A percentile compares a stretch with the other conserved stretches of the same genome.
phyloP scores from a whole-genome alignment of 192 early-diverging fungal genomes.

The Backusella sp. region DNA sequence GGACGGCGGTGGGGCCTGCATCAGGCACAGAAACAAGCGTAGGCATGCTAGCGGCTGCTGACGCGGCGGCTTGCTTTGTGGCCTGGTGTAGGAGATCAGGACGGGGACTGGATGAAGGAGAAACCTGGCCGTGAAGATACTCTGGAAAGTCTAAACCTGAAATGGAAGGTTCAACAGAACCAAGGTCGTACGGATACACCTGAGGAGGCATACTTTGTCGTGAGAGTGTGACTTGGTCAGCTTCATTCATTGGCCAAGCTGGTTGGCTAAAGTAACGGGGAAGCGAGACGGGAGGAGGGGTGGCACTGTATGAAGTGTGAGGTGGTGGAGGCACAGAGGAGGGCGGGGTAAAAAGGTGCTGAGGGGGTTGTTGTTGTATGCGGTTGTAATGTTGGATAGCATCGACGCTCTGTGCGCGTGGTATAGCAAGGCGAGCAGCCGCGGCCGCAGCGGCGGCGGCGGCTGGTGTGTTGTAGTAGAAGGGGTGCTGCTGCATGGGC shows the following conservation, averaged over 20 bases:
- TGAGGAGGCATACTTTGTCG: conserved; percentile 26
- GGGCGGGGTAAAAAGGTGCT: neutral
- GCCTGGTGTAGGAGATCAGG: neutral
- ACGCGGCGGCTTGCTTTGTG: neutral
- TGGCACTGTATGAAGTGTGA: neutral
- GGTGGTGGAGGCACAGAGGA: neutral
- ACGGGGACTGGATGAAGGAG: conserved; percentile 16
- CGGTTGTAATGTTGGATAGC: conserved; percentile 9
- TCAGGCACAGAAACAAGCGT: conserved; percentile 24
- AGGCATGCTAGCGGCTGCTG: conserved; percentile 9
- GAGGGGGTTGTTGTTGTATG: conserved; percentile 3
- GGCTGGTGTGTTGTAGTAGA: neutral
- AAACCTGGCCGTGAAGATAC: conserved; percentile 21
- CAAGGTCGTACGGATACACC: conserved; percentile 12
- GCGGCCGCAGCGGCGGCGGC: neutral
- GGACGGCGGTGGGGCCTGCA: conserved; percentile 32
- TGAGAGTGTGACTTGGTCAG: conserved; percentile 12
- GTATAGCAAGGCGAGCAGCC: neutral
- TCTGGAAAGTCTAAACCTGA: conserved; percentile 22
- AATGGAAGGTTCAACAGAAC: conserved; percentile 6
- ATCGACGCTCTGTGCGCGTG: conserved; percentile 26
- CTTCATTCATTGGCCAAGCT: neutral
- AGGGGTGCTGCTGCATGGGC: neutral
- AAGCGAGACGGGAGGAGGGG: conserved; percentile 14
- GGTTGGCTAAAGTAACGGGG: neutral